Percentiles rank a stretch among this genome's conserved stretches.
Conservation (phyloP, 2,329 filamentous ascomycete species). For the Beauveria sp. region DNA sequence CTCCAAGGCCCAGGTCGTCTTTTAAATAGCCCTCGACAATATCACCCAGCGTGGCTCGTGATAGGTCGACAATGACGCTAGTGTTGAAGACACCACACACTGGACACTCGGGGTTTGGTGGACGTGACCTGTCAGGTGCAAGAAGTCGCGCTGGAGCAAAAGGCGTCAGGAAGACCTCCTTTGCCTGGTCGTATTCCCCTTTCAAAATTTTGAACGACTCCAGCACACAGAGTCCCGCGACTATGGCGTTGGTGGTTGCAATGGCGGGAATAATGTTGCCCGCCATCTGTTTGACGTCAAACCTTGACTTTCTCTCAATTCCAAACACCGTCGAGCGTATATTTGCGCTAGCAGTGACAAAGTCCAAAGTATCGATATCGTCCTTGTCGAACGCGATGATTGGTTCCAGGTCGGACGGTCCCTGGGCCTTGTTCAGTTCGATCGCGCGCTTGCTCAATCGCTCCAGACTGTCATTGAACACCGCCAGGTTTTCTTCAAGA, state of each 20-base stretch:
- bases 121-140: slow-evolving; percentile 46
- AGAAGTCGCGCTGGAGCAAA: slow-evolving; percentile 51
- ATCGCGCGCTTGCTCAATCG: slow-evolving; percentile 69
- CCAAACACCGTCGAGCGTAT: slow-evolving; percentile 82
- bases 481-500: slow-evolving; percentile 72
- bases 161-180: slow-evolving; percentile 78
- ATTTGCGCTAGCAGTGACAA: slow-evolving; percentile 86
- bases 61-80: slow-evolving; percentile 59
- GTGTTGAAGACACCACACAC: slow-evolving; percentile 72
- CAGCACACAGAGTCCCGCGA: slow-evolving; percentile 83
- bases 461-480: slow-evolving; percentile 78
- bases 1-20: slow-evolving; percentile 64
- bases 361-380: slow-evolving; percentile 88
- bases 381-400: slow-evolving; percentile 93
- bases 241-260: slow-evolving; percentile 95
- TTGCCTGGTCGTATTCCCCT: slow-evolving; percentile 61
- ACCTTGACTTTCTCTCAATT: slow-evolving; percentile 82
- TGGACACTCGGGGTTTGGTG: slow-evolving; percentile 74
- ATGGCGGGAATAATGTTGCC: slow-evolving; percentile 99
- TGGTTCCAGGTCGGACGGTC: slow-evolving; percentile 45
- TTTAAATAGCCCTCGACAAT: slow-evolving; percentile 70
- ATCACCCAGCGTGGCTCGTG: slow-evolving; percentile 67
- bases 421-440: slow-evolving; percentile 46
- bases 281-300: slow-evolving; percentile 98
- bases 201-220: slow-evolving; percentile 87